Base-by-base conservation (phyloP, 2,329 filamentous ascomycete genomes). In the Neodidymelliopsis sp. region DNA sequence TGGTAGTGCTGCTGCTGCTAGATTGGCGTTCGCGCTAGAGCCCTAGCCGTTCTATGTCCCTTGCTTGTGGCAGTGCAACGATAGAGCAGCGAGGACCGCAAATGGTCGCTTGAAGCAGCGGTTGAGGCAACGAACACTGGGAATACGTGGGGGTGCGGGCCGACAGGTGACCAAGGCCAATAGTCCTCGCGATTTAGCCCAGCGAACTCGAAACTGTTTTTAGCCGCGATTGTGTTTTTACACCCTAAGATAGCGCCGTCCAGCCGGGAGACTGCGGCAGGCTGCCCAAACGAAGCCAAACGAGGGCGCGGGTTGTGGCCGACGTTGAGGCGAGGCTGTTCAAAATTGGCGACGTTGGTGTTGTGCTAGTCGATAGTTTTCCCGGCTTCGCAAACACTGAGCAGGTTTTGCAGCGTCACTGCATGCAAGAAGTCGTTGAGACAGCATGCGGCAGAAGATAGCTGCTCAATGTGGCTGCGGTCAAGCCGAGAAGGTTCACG, bases 11-110 rank as follows among this genome's bases (percentile, higher is more conserved):
- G 30, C 16, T 37, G 30, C 30, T 25, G 40, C 13, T 12, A 36
- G 24, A 13, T 6, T 25, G 34, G 46, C 20, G 38, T n/a, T n/a
- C 8, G 19, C 11, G 27, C 38, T 37, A 45, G 23, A 30, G 8
- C 9, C 9, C 13, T 5, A 11, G 6, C 10, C 10, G 20, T 38
- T 22, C 27, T 8, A 31, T 12, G 7, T 12, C 27, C 42, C 49
- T 39, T 52, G 37, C 27, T 8, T 40, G 49, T 52, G 49, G 49
- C 49, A 30, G 49, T 52, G 49, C 49, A 47, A 22, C 8, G 19
- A 13, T 33, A 45, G 20, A 44, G 40, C 30, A 23, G 47, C 47
- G 41, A 45, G 35, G 37, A 44, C 34, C 40, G 20, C n/a, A 36
- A 31, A 36, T 20, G 1, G 11, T 24, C 20, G 15, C 15, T 18